Base-by-base conservation (phyloP, 306 rosid genomes). In the Cicer pinnatifidum region DNA sequence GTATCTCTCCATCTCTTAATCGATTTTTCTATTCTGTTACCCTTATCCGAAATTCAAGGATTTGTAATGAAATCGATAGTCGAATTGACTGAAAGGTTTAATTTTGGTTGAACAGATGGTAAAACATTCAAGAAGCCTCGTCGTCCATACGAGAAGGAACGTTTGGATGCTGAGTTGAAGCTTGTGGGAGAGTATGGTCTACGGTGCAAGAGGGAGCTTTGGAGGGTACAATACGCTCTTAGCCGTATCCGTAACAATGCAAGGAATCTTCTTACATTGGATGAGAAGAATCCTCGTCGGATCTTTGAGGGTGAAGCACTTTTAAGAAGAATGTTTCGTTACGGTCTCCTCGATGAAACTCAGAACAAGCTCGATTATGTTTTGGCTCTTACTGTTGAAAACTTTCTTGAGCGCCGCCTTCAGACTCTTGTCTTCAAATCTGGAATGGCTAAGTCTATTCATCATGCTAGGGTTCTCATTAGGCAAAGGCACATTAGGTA, bases 81-180 rank as follows among this genome's bases (percentile, higher is more conserved):
- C 6, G 52, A 11, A 10, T 47, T 50, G 33, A 23, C 3, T 2
- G 4, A 23, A 50, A n/a, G 8, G 35, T 28, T 28, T 23, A 23
- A 3, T 28, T 52, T 16, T 52, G 4, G 1, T 56, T 69, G 65
- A 68, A 43, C 45, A 88, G 90, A 88, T 78, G 92, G 92, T 28
- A 88, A 88, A 69, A 88, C 92, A 0, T 86, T 88, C 61, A 88
- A 88, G 87, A 88, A 88, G 80, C 92, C 90, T 4, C 87, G 92
- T 9, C 90, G 92, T 28, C 90, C 90, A 0, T 88, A 88, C 62
- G 88, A 88, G 85, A 88, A 88, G 89, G 89, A 88, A 38, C 92
- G 89, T 3, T 75, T 87, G 85, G 91, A 87, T 40, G 88, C 86
- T 5, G 88, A 84, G 87, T 35, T 78, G 80, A 87, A 75, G 81